Evolutionary conservation across 1,139 yeast genomes (phyloP), one percentile per base, ranked within the genome.

Genomic region (Pichia sp.): DNA sequence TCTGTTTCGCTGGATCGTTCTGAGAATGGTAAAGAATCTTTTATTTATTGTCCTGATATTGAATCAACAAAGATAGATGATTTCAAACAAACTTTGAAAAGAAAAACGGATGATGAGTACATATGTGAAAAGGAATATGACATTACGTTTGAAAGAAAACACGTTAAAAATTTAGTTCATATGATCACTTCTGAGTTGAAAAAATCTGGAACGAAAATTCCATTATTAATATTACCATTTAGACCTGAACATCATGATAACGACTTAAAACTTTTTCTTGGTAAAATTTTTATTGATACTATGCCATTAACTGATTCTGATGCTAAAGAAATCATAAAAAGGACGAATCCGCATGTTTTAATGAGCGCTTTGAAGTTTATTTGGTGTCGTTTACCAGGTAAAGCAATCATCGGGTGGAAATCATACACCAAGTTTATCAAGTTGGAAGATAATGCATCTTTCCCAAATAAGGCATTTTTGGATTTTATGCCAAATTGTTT

Each of bases 401-500:
- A 81, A 56, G 91, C 91, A 58, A 76, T 89, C 34, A 82, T 90
- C 44, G 95, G 96, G 0, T 88, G 96, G 95, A 85, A 84, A 55
- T 82, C 88, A 1, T 90, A 90, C 65, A 73, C 81, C 38, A 81
- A 83, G 56, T 90, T 84, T 67, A 82, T 77, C 60, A 73, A 78
- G 34, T 72, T 79, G 53, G 96, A 89, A 65, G 75, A 75, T 49
- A 83, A 81, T 51, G 80, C 80, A 25, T 76, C 82, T 39, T 79
- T 75, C 62, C 88, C 93, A n/a, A 75, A 77, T 60, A 75, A 79
- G 62, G 87, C 96, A 0, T 89, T 89, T 64, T 70, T 87, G 50
- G 83, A 83, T 48, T 79, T 85, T 51, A 85, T 89, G 88, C 96
- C 96, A 7, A 82, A 82, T 56, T 87, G 95, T 67, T 72, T 88